Conservation (phyloP, 768 basidiomycete genomes). For the Heimioporus sp. region DNA sequence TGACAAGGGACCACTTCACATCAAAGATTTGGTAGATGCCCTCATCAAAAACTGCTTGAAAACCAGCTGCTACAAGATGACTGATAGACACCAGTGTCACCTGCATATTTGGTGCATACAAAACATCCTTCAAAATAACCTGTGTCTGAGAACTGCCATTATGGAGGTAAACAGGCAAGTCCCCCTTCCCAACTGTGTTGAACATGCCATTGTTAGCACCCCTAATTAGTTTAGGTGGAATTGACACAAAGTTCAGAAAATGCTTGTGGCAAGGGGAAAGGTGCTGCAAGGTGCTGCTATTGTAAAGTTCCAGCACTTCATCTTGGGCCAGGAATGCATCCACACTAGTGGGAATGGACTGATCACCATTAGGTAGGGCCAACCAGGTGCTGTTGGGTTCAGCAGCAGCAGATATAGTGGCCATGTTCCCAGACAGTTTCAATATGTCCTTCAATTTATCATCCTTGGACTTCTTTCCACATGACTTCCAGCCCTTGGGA, state of each 20-base stretch:
- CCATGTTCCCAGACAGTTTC: too few relatives aligned
- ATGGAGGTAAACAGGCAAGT: not conserved
- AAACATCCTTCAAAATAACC: not conserved
- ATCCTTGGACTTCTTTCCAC: not conserved
- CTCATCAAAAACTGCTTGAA: too few relatives aligned
- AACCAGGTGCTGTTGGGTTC: not conserved
- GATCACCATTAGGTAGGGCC: not conserved
- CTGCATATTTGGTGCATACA: conserved; percentile 15
- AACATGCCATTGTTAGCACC: not conserved
- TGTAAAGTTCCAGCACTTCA: not conserved
- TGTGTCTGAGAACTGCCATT: not conserved
- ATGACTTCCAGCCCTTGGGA: not conserved
- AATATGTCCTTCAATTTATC: not conserved
- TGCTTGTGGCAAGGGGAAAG: not conserved
- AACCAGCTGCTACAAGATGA: not conserved
- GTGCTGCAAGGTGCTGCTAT: not conserved
- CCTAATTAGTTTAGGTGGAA: not conserved
- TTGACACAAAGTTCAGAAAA: not conserved
- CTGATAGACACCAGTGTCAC: conserved; percentile 22
- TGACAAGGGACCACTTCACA: too few relatives aligned
- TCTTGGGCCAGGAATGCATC: too few relatives aligned
- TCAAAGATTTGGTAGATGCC: too few relatives aligned
- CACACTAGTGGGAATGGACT: not conserved
- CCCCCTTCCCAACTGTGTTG: not conserved
- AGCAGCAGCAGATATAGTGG: too few relatives aligned